These are phyloP conservation scores for Arxiozyma heterogenica DNA, from an alignment of 1,139 yeast species.

Conservation along the genomic window DNA sequence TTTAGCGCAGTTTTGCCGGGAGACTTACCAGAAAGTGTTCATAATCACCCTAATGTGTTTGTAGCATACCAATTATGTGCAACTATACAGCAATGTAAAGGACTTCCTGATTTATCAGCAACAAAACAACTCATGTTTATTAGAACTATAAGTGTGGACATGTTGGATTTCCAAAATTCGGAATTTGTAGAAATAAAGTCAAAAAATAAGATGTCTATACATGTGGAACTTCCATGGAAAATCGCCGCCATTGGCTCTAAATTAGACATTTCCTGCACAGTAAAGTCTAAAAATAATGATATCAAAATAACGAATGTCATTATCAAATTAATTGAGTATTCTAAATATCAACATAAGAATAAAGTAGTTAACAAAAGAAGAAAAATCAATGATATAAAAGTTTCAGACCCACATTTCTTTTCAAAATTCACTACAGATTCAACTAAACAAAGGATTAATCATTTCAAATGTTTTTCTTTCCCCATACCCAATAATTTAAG, in stretches of 20 bases:
- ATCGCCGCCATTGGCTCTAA: constrained; percentile 86
- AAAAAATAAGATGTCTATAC: constrained; percentile 90
- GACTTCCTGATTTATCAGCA: constrained; percentile 46
- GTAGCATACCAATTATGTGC: constrained; percentile 75
- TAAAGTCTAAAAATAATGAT: constrained; percentile 78
- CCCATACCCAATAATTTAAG: constrained; percentile 64
- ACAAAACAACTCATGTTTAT: constrained; percentile 71
- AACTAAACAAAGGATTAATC: constrained; percentile 42
- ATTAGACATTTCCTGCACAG: constrained; percentile 55
- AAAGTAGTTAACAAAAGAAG: not conserved
- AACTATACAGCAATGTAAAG: constrained; percentile 70
- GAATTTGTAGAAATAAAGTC: constrained; percentile 91
- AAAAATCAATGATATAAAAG: not conserved
- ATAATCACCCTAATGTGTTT: constrained; percentile 83
- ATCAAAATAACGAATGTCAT: constrained; percentile 62
- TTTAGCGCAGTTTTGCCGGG: constrained; percentile 83
- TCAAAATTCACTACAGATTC: not conserved
- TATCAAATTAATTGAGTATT: constrained; percentile 57
- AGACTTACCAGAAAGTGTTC: constrained; percentile 74
- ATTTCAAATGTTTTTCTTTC: constrained; percentile 60
- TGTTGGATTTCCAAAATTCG: constrained; percentile 80
- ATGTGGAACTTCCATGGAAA: constrained; percentile 75
- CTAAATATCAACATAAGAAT: constrained; percentile 30
- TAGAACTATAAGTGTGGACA: constrained; percentile 79
- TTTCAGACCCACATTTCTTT: not conserved